These are phyloP conservation scores for Clonostachys byssicola DNA, from an alignment of 2,329 filamentous ascomycete genomes.

Conservation along the genomic window DNA sequence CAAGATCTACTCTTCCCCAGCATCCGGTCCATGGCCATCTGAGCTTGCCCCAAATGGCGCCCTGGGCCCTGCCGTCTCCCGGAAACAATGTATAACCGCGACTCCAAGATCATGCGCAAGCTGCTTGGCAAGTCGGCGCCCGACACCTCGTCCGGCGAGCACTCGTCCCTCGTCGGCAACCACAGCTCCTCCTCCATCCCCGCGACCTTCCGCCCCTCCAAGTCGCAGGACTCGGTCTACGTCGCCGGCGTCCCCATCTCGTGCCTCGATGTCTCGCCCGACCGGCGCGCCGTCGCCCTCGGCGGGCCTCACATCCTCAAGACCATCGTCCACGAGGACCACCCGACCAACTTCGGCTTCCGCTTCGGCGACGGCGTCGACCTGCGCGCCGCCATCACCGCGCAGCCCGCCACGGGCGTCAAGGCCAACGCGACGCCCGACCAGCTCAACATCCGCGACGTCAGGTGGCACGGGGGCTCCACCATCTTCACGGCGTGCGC, in stretches of 20 bases:
- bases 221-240: slow-evolving; percentile 52
- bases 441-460: slow-evolving; percentile 60
- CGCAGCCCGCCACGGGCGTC: slow-evolving; percentile 36
- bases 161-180: slow-evolving; percentile 39
- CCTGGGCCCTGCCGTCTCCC: too few relatives aligned
- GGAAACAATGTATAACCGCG: slow-evolving; percentile 42
- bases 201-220: slow-evolving; percentile 42
- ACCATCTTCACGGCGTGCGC: slow-evolving; percentile 60
- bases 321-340: slow-evolving; percentile 50
- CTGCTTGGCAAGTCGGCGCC: slow-evolving; percentile 42
- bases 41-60: too few relatives aligned
- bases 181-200: slow-evolving; percentile 30
- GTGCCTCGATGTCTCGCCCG: slow-evolving; percentile 54
- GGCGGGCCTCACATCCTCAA: slow-evolving; percentile 58
- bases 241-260: slow-evolving; percentile 47
- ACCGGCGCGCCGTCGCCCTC: slow-evolving; percentile 51
- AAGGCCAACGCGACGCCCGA: slow-evolving; percentile 39
- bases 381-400: slow-evolving; percentile 49
- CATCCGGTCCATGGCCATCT: too few relatives aligned
- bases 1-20: too few relatives aligned
- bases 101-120: slow-evolving; percentile 56
- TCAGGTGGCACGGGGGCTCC: slow-evolving; percentile 51
- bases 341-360: slow-evolving; percentile 21
- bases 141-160: slow-evolving; percentile 24
- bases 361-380: slow-evolving; percentile 53